Percentiles rank a stretch among this genome's conserved stretches.
Evolutionary conservation across 768 basidiomycete genomes (phyloP).

Genomic region (Grammothele lineata): DNA sequence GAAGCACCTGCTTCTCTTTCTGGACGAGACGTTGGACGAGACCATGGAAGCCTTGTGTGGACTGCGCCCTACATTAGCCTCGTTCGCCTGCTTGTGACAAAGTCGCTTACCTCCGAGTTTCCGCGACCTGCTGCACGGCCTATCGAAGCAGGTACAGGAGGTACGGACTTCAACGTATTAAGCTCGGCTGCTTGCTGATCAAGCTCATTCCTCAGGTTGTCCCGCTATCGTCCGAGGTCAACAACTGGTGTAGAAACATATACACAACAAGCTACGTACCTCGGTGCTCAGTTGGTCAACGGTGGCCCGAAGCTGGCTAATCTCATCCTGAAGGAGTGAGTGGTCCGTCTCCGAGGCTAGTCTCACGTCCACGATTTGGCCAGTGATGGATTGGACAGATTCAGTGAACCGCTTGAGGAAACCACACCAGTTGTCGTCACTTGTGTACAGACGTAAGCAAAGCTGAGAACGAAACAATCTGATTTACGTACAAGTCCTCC

Average conservation of each 20-base stretch:
- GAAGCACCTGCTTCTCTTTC: constrained; percentile 81
- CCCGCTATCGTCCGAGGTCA: constrained; percentile 35
- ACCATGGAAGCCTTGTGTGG: constrained; percentile 57
- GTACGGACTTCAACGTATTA: constrained; percentile 58
- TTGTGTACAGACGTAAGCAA: too few relatives aligned
- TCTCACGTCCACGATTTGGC: constrained; percentile 54
- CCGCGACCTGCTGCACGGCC: constrained; percentile 42
- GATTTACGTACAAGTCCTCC: constrained; percentile 58
- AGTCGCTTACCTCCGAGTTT: constrained; percentile 53
- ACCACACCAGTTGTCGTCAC: constrained; percentile 60
- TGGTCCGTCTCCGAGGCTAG: constrained; percentile 34
- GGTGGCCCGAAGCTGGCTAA: constrained; percentile 52
- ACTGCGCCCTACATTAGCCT: constrained; percentile 1
- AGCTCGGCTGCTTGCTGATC: constrained; percentile 64
- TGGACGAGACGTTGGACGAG: constrained; percentile 75
- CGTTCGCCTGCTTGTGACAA: too few relatives aligned
- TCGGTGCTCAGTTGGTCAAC: constrained; percentile 65
- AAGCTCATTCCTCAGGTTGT: constrained; percentile 47
- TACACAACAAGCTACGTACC: constrained; percentile 32
- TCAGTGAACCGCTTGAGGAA: constrained; percentile 57
- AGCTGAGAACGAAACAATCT: too few relatives aligned
- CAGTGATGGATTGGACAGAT: constrained; percentile 65
- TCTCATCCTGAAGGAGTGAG: constrained; percentile 54
- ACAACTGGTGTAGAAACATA: neutral
- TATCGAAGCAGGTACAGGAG: constrained; percentile 31